Base-by-base conservation (phyloP, 2,329 filamentous ascomycete species). In the Trichophyton simii region DNA sequence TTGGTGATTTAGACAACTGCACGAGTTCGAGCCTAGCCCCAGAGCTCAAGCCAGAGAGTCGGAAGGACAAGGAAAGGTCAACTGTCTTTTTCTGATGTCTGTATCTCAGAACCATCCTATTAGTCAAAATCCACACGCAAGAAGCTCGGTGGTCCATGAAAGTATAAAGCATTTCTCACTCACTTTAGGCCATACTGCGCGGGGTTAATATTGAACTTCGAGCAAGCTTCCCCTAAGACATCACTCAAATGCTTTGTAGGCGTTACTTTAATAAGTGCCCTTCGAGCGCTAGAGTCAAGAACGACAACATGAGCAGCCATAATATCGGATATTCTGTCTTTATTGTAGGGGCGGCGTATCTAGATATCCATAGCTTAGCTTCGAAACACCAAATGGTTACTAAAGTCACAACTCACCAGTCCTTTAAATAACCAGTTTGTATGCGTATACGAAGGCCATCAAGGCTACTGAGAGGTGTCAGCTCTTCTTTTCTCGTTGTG, bases 21-120 rank as follows among this genome's bases (percentile, higher is more conserved):
- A 96, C 87, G 58, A 99, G 87, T 71, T 97, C 91, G 62, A 99
- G 84, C 71, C 95, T 95, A 63, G 94, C 92, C 64, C 94, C 94
- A 42, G 89, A 83, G 11, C 82, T 80, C 4, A 99, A 85, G 58
- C 91, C 89, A 3, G 91, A 87, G 31, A 92, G 84, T 57, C 92
- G 86, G 72, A 91, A 89, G 48, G 89, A 87, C 61, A 90, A 82
- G 5, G 91, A 92, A 7, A 99, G 82, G 69, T 96, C 91, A 62
- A 99, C 79, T 38, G 84, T 80, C 71, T 92, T 96, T 74, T 92
- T 88, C 72, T 90, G 91, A 73, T 91, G 79, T 69, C 88, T 91
- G 62, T 55, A 11, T n/a, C 28, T 11, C 46, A 28, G 9, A 52
- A 13, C 8, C 42, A 50, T 59, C 63, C 38, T 64, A 60, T 38